Conservation (phyloP, 345 rosid genomes). For the Camelina sativa region DNA sequence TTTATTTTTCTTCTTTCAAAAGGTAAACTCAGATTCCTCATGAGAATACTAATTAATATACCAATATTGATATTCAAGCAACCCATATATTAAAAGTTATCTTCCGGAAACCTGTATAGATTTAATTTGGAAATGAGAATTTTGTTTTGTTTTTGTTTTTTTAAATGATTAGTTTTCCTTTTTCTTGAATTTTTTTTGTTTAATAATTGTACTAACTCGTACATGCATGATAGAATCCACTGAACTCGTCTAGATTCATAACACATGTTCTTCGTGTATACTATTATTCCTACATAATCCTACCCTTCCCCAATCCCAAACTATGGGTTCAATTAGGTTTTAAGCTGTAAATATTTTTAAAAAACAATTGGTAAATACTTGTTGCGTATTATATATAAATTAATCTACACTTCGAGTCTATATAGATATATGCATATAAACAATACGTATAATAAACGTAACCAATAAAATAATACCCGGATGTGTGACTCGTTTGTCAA, state of each 20-base stretch:
- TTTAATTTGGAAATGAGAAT: background rate
- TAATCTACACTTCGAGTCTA: background rate
- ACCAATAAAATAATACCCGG: background rate
- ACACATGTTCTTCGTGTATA: slow-evolving; percentile 28
- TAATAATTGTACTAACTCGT: slow-evolving; percentile 30
- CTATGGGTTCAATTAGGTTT: background rate
- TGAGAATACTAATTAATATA: slow-evolving; percentile 19
- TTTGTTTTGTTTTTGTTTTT: background rate
- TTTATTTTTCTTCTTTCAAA: background rate
- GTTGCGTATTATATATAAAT: background rate
- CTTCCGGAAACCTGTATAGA: slow-evolving; percentile 23
- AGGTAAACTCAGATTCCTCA: slow-evolving; percentile 29
- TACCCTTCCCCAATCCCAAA: background rate
- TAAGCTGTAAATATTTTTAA: background rate
- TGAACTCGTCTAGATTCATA: slow-evolving; percentile 19
- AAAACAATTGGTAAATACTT: too few species aligned
- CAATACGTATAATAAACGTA: background rate
- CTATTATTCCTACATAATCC: background rate
- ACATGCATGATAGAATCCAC: slow-evolving; percentile 19
- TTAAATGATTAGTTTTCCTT: background rate
- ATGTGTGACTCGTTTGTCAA: background rate
- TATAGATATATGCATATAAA: background rate
- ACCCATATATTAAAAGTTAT: slow-evolving; percentile 13
- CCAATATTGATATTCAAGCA: slow-evolving; percentile 40
- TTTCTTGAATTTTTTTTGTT: background rate